Evolutionary conservation across 2,329 filamentous ascomycete species (phyloP), one percentile per base, ranked within the genome.

Genomic region (Zymoseptoria brevis): DNA sequence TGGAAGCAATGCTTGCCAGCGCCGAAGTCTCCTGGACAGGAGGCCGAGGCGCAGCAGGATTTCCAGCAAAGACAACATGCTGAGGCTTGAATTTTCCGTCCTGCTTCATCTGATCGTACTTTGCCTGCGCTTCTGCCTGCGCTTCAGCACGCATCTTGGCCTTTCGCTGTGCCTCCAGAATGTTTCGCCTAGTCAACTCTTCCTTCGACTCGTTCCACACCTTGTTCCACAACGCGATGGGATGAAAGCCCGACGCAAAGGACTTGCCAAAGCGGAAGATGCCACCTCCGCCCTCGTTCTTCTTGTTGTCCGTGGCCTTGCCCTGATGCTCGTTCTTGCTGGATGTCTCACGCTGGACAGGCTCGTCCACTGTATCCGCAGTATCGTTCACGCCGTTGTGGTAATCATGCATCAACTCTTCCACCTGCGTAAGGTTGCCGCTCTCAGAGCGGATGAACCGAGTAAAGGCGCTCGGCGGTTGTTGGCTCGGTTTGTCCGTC

Each of bases 401-500:
- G 54, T 76, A 76, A 45, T 72, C 71, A 24, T 70, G 70, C 73
- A 76, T 75, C 29, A 75, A 69, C 57, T 72, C 63, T 53, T 75
- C 74, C 9, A 74, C 69, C 30, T 69, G 62, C 13, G 62, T 59
- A 54, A 69, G 61, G 54, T 71, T 68, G 45, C 68, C 67, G 62
- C 68, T 68, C 26, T 71, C 68, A 8, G 67, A 66, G 45, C 68
- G 58, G 19, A 67, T 61, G 53, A 72, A 64, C 29, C 75, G 84
- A 50, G 88, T 79, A 72, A 88, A 91, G 49, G 84, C 80, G 51
- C 82, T 79, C 0, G 89, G 89, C 26, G 90, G 90, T 60, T 80
- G 82, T 60, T 84, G 81, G 69, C 88, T 92, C 30, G 83, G 79
- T 64, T 88, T 85, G 73, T 95, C 89, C 69, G 87, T 90, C 89